Evolutionary conservation across 208 protist genomes (phyloP), one percentile per base, ranked within the genome.

Genomic region (Leishmania braziliensis): DNA sequence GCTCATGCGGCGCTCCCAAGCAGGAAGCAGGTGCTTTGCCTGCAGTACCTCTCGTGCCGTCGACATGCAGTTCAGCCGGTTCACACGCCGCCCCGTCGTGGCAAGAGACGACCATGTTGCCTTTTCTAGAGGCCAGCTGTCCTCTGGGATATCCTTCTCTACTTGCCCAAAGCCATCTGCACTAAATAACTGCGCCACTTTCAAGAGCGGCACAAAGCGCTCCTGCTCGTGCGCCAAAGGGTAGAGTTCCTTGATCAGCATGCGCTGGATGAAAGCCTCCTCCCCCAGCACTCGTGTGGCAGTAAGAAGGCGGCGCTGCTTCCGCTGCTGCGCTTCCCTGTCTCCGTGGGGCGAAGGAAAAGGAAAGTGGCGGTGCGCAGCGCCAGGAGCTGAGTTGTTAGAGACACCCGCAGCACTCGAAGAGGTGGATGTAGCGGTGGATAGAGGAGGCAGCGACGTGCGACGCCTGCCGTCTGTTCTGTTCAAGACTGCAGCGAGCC

Each of bases 121-220:
- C 18, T 75, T 77, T 16, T 86, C 77, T 6, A 88, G 78, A 14
- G 85, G 85, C 77, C 76, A 86, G 79, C 77, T 83, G 75, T 86
- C 85, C 16, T 20, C 73, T 12, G 80, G 65, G 23, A 60, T 75
- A 58, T 36, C 36, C 26, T 10, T 33, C 51, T 73, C 69, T 26
- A 36, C 72, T n/a, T 70, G 20, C 60, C 53, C 58, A 43, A 12
- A 48, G 51, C 33, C 69, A 63, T 33, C 43, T 16, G 12, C 0
- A 39, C 8, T 63, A 53, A 94, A 83, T n/a, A 94, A 62, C n/a
- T 80, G 74, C 14, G 90, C 86, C 1, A 86, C 84, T 14, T 79
- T 65, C 8, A 95, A 81, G 62, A 95, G 14, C 16, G 86, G 88
- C 62, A 91, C 84, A 78, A 95, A 95, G 62, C 63, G 79, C 2